Conservation (phyloP, 2,329 filamentous ascomycete species). For the Nemania bipapillata region DNA sequence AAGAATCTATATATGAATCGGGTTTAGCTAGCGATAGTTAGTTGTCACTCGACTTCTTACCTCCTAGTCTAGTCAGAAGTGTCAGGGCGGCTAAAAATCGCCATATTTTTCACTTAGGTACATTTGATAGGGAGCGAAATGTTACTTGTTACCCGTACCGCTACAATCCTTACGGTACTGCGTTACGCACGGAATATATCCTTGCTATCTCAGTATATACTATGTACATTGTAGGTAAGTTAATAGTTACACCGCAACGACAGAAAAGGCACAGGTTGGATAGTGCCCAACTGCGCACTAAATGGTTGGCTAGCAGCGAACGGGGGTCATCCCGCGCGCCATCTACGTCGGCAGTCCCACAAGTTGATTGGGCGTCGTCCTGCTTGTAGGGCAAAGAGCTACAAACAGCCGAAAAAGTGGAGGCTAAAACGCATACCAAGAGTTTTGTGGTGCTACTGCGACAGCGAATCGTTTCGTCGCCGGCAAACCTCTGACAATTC, state of each 20-base stretch:
- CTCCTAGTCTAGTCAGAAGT: no score
- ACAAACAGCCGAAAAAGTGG: neutral
- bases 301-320: neutral
- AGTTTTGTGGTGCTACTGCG: slow-evolving; percentile 21
- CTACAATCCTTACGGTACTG: neutral
- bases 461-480: slow-evolving; percentile 29
- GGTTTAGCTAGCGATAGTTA: neutral
- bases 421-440: neutral
- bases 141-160: no score
- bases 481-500: neutral
- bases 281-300: neutral
- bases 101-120: neutral
- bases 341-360: slow-evolving; percentile 20
- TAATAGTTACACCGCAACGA: neutral
- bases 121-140: no score
- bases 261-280: neutral
- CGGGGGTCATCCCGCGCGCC: slow-evolving; percentile 21
- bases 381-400: neutral
- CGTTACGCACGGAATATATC: no score
- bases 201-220: no score
- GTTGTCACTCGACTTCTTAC: neutral
- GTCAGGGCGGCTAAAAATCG: neutral
- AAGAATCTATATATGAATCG: neutral
- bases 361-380: slow-evolving; percentile 1
- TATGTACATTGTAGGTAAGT: neutral